phyloP scores from a whole-genome alignment of 371 early-diverging fungal genomes.

The Mucor saturninus region DNA sequence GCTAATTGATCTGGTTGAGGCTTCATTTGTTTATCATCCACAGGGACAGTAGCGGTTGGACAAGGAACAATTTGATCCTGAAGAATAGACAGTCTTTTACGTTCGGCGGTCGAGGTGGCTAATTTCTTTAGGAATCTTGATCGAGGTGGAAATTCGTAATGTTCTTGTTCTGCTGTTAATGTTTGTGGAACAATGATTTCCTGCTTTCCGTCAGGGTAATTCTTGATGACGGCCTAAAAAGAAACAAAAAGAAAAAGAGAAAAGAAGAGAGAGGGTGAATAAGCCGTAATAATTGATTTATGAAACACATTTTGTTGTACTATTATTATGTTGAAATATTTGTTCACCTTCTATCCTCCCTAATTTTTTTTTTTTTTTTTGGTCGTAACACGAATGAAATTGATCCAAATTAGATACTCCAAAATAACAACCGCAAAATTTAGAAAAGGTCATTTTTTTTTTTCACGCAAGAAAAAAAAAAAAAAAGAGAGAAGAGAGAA shows the following conservation, averaged over 20 bases:
- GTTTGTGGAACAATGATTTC: constrained; percentile 54
- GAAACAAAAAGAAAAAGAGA: constrained; percentile 5
- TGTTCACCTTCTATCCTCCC: background rate
- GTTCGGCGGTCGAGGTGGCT: constrained; percentile 35
- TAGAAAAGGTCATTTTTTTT: background rate
- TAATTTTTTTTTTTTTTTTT: too few species aligned
- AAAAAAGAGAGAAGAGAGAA: constrained; percentile 6
- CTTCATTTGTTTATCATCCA: background rate
- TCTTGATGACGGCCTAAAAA: constrained; percentile 42
- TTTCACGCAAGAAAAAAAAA: background rate
- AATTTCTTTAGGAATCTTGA: constrained; percentile 47
- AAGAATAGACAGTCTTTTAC: constrained; percentile 27
- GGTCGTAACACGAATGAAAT: constrained; percentile 1
- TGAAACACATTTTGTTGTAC: constrained; percentile 13
- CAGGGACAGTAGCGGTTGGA: constrained; percentile 1
- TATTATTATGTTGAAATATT: constrained; percentile 2
- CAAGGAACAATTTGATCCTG: constrained; percentile 13
- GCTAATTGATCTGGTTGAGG: constrained; percentile 39
- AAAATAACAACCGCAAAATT: background rate
- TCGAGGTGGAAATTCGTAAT: constrained; percentile 54
- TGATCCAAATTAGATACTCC: background rate
- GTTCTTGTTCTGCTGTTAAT: constrained; percentile 51
- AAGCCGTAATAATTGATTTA: constrained; percentile 10
- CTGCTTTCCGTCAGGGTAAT: constrained; percentile 46
- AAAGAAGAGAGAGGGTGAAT: background rate